Evolutionary conservation across 2,329 filamentous ascomycete genomes (phyloP), one percentile per base, ranked within the genome.

Genomic region (Tolypocladium ovalisporum): DNA sequence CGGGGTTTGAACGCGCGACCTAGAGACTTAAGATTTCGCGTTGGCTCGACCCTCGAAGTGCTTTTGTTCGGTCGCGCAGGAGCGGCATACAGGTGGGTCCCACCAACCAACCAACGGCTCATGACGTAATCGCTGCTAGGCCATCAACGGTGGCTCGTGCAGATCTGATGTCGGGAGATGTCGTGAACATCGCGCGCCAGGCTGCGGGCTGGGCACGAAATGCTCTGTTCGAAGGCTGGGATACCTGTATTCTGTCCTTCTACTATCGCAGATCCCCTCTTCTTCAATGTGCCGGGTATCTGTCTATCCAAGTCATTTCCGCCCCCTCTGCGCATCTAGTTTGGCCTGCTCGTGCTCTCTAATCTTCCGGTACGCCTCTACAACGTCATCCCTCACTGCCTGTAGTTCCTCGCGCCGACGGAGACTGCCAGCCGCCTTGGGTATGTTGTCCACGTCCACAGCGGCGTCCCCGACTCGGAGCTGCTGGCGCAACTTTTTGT

Each of bases 401-500:
- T 74, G 71, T 22, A 75, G 61, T 61, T 74, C 71, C 57, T 75
- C 72, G n/a, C 72, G 68, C 35, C 72, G 68, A 56, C 68, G 66
- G 55, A 75, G 62, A 59, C 72, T 75, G 39, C 72, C 72, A 9
- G 72, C 70, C 19, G 72, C 61, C 58, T 73, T 74, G 44, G 72
- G 72, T 17, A 74, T 63, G 42, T 68, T 71, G 5, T 60, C 68
- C 13, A 75, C 72, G 35, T 73, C 65, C 17, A 71, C 72, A 0
- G 63, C 60, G 13, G 70, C 70, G 13, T 66, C 70, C n/a, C 61
- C 64, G 17, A 73, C 62, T 52, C 67, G 68, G 24, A 75, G 65
- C 55, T 69, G 69, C 35, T 67, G 67, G 8, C 68, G 62, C 52
- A 64, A 61, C 54, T 67, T 67, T 60, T 80, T 84, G 62, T 83